phyloP scores from a whole-genome alignment of 2,329 filamentous ascomycete genomes.

The Ophiostoma angusticollis region DNA sequence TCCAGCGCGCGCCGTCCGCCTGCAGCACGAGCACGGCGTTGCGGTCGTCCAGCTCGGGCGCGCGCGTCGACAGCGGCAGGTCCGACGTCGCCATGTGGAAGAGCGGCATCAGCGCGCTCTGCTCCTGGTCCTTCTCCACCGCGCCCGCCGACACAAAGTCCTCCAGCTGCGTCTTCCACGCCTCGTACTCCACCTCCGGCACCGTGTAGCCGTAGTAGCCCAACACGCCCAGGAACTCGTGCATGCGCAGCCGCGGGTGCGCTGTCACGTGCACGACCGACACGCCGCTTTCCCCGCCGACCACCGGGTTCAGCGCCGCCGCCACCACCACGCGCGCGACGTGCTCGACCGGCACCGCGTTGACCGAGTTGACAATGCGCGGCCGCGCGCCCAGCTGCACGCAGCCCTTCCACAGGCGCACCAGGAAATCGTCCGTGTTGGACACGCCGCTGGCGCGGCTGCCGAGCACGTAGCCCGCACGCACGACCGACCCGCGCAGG shows the following conservation, averaged over 20 bases:
- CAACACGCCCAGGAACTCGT: conserved; percentile 60
- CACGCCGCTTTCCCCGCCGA: conserved; percentile 25
- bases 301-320: conserved; percentile 44
- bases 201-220: conserved; percentile 61
- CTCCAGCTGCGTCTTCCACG: conserved; percentile 57
- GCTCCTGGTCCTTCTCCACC: conserved; percentile 44
- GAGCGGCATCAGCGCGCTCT: conserved; percentile 62
- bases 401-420: conserved; percentile 78
- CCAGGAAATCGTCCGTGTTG: conserved; percentile 81
- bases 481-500: conserved; percentile 60
- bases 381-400: conserved; percentile 65
- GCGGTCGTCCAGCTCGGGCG: conserved; percentile 60
- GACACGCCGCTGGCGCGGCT: conserved; percentile 55
- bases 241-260: conserved; percentile 66
- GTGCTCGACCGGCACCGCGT: conserved; percentile 76
- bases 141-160: conserved; percentile 47
- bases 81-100: conserved; percentile 62
- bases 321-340: conserved; percentile 73
- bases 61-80: conserved; percentile 55
- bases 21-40: conserved; percentile 55
- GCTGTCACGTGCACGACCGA: conserved; percentile 66
- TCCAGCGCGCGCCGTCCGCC: conserved; percentile 47
- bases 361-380: conserved; percentile 73
- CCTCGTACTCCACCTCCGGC: conserved; percentile 51
- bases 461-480: conserved; percentile 77